Evolutionary conservation across 2,329 filamentous ascomycete species (phyloP).

Genomic region (Fusarium sp.): DNA sequence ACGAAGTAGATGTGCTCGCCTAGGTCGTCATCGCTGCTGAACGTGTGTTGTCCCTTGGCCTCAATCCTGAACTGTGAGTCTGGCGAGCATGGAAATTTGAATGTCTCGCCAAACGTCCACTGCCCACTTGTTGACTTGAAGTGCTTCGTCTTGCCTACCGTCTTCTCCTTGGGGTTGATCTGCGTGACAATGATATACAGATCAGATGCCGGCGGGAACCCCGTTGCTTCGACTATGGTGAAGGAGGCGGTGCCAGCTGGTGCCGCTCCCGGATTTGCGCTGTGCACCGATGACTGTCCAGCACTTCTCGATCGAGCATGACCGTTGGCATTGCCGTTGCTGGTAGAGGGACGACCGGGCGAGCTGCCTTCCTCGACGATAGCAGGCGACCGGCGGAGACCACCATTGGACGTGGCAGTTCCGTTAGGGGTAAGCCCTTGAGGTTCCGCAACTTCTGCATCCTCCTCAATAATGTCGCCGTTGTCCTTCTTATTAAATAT

Average conservation of each 20-base stretch:
- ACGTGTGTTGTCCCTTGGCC: conserved; percentile 85
- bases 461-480: conserved; percentile 64
- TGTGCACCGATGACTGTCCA: conserved; percentile 74
- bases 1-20: conserved; percentile 92
- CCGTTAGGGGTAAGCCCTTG: conserved; percentile 52
- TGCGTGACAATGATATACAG: conserved; percentile 81
- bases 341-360: conserved; percentile 41
- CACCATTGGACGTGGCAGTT: conserved; percentile 51
- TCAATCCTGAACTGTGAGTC: conserved; percentile 88
- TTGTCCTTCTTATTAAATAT: conserved; percentile 79
- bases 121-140: conserved; percentile 76
- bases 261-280: conserved; percentile 67
- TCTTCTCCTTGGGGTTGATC: conserved; percentile 75
- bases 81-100: conserved; percentile 80
- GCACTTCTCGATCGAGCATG: conserved; percentile 68
- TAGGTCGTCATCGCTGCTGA: conserved; percentile 83
- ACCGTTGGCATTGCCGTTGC: conserved; percentile 55
- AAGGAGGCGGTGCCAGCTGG: conserved; percentile 82
- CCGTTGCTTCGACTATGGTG: conserved; percentile 80
- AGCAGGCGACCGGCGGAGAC: conserved; percentile 56
- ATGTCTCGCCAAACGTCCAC: conserved; percentile 80
- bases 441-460: conserved; percentile 55
- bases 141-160: conserved; percentile 91
- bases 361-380: conserved; percentile 50
- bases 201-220: conserved; percentile 80